phyloP scores from a whole-genome alignment of 768 basidiomycete genomes.

The Leucocoprinus sp. region DNA sequence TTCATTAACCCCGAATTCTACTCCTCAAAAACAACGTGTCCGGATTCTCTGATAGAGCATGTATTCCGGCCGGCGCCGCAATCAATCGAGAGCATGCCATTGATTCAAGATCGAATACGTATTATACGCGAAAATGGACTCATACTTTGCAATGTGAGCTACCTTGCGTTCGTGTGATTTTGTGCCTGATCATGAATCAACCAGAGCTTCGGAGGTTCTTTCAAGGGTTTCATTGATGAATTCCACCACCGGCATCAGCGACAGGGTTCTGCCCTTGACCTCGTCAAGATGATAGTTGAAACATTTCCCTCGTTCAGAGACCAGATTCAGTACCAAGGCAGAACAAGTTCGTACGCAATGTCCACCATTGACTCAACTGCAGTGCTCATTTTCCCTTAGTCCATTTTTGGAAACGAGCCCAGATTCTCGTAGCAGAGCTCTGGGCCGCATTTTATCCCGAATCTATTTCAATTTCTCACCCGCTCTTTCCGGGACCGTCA shows the following conservation, averaged over 20 bases:
- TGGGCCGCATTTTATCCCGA: conserved; percentile 88
- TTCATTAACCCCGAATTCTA: conserved; percentile 79
- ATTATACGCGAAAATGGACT: conserved; percentile 74
- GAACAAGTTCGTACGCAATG: conserved; percentile 37
- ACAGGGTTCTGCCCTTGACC: conserved; percentile 60
- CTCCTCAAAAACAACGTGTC: conserved; percentile 57
- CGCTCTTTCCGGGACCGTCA: conserved; percentile 54
- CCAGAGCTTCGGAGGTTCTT: conserved; percentile 66
- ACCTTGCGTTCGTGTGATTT: not conserved
- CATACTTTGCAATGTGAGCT: conserved; percentile 59
- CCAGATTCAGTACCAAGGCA: conserved; percentile 48
- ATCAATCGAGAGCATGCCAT: conserved; percentile 58
- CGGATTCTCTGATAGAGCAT: conserved; percentile 58
- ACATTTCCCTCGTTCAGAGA: conserved; percentile 75
- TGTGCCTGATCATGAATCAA: not conserved
- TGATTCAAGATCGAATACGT: conserved; percentile 61
- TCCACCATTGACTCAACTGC: not conserved
- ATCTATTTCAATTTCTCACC: conserved; percentile 40
- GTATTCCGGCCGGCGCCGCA: conserved; percentile 57
- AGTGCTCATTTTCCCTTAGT: conserved; percentile 32
- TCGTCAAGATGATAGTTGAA: conserved; percentile 63
- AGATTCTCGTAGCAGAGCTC: conserved; percentile 84
- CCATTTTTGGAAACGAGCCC: conserved; percentile 83
- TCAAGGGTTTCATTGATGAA: conserved; percentile 51
- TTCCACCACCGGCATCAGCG: conserved; percentile 47